A percentile compares a stretch with the other conserved stretches of the same genome.
Evolutionary conservation across 345 rosid genomes (phyloP).

Genomic region (Lumnitzera littorea): DNA sequence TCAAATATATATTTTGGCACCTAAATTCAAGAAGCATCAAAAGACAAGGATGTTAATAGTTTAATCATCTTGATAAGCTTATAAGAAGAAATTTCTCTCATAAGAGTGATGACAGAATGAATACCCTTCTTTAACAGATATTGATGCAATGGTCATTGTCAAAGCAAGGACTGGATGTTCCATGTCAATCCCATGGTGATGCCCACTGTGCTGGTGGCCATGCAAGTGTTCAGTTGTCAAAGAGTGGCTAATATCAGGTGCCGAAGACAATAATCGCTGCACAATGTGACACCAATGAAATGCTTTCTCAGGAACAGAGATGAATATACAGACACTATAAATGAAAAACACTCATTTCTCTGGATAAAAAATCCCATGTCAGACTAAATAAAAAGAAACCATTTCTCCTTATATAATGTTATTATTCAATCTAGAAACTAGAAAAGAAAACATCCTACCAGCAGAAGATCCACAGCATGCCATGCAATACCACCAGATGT

Average conservation of each 20-base stretch:
- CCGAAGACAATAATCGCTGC: conserved; percentile 45
- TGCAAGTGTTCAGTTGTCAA: conserved; percentile 24
- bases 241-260: conserved; percentile 41
- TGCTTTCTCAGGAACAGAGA: no score
- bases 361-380: conserved; percentile 2
- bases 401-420: not conserved
- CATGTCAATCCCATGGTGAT: conserved; percentile 80
- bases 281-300: conserved; percentile 1
- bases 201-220: conserved; percentile 37
- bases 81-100: no score
- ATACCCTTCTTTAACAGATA: conserved; percentile 87
- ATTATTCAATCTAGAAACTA: conserved; percentile 2
- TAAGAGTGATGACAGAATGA: not conserved
- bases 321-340: no score
- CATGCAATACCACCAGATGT: conserved; percentile 86
- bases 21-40: no score
- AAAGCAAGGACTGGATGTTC: conserved; percentile 71
- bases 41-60: no score
- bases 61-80: no score
- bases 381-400: not conserved
- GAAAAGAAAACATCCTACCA: conserved; percentile 29
- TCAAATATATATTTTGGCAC: no score
- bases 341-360: no score
- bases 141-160: conserved; percentile 64
- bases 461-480: conserved; percentile 70